phyloP scores from a whole-genome alignment of 345 rosid species.

The Eucalyptus sp. region DNA sequence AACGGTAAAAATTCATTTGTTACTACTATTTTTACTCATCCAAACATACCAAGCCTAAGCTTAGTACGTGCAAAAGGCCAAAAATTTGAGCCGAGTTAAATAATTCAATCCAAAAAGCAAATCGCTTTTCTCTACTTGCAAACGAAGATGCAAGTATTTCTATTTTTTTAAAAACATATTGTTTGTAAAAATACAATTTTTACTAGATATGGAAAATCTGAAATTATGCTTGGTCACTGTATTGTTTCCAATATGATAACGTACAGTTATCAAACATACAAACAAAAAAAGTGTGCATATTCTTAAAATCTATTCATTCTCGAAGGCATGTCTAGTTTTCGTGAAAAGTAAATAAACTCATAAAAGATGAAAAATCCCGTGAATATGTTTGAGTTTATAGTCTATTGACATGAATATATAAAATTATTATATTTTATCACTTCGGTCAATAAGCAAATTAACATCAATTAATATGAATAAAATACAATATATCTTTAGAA shows the following conservation, averaged over 20 bases:
- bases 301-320: background rate
- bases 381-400: background rate
- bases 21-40: background rate
- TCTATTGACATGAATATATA: background rate
- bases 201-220: background rate
- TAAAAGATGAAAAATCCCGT: background rate
- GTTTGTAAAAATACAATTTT: background rate
- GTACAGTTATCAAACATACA: too few species aligned
- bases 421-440: background rate
- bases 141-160: background rate
- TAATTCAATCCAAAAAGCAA: background rate
- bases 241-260: background rate
- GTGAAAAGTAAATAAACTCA: background rate
- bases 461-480: background rate
- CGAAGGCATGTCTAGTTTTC: background rate
- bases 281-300: background rate
- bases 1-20: background rate
- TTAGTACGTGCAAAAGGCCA: background rate
- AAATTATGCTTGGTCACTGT: background rate
- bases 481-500: background rate
- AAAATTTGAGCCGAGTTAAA: background rate
- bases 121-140: background rate
- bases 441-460: background rate
- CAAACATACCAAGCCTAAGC: background rate
- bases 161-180: background rate